These are phyloP conservation scores for Cercospora zeae-maydis DNA, from an alignment of 2,329 filamentous ascomycete genomes.

Conservation along the genomic window DNA sequence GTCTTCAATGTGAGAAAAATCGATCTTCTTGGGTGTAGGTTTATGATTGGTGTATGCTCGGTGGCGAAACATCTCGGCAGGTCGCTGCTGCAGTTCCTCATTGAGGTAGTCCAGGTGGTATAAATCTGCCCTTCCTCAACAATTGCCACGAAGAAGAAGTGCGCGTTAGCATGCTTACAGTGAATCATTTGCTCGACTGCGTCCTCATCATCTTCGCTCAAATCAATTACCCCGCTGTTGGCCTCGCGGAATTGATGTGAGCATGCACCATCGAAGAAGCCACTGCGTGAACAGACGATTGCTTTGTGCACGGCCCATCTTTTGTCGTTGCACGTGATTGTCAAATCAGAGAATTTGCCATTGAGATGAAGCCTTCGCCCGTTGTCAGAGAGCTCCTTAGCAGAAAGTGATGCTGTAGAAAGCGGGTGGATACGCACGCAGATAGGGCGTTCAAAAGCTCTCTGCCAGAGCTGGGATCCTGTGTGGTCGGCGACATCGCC, in stretches of 20 bases:
- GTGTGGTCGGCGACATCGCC: slow-evolving; percentile 21
- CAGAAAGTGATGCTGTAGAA: not conserved
- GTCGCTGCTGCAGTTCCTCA: slow-evolving; percentile 25
- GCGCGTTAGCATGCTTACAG: slow-evolving; percentile 29
- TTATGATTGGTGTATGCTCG: slow-evolving; percentile 31
- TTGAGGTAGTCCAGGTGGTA: slow-evolving; percentile 40
- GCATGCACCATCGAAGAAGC: slow-evolving; percentile 44
- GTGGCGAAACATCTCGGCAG: slow-evolving; percentile 35
- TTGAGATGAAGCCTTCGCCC: slow-evolving; percentile 34
- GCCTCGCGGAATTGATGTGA: slow-evolving; percentile 37
- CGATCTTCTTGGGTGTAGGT: slow-evolving; percentile 32
- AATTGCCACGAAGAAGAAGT: not conserved
- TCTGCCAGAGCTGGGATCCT: slow-evolving; percentile 39
- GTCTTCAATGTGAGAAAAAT: slow-evolving; percentile 36
- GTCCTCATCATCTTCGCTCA: slow-evolving; percentile 39
- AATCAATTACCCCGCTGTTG: slow-evolving; percentile 36
- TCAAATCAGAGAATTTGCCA: slow-evolving; percentile 49
- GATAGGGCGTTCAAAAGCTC: slow-evolving; percentile 48
- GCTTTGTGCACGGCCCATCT: slow-evolving; percentile 49
- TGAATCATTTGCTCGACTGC: slow-evolving; percentile 41
- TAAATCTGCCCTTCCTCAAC: slow-evolving; percentile 30
- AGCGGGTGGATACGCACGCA: slow-evolving; percentile 40
- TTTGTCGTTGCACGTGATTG: slow-evolving; percentile 45
- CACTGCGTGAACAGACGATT: slow-evolving; percentile 48
- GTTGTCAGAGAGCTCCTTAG: slow-evolving; percentile 28